A percentile compares a stretch with the other conserved stretches of the same genome.
These are phyloP conservation scores for Persicaria maculosa DNA, from an alignment of 148 eudicot genomes.

Conservation along the genomic window DNA sequence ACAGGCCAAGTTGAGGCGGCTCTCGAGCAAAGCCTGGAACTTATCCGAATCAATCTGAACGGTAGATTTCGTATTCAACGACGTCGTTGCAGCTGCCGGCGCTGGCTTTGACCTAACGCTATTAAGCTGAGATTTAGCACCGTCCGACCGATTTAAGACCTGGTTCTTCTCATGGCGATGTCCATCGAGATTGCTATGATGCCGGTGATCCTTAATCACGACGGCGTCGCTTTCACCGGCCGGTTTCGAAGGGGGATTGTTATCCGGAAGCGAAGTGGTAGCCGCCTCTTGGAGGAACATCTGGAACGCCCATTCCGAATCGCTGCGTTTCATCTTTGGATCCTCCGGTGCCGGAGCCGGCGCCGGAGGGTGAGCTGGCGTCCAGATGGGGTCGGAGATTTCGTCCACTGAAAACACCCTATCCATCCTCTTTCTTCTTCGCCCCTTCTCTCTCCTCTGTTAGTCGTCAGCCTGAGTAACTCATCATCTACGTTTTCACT, in stretches of 20 bases:
- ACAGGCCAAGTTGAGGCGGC: slow-evolving; percentile 27
- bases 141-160: background rate
- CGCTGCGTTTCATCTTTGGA: slow-evolving; percentile 16
- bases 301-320: slow-evolving; percentile 14
- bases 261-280: background rate
- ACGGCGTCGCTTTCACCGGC: background rate
- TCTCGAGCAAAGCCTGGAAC: slow-evolving; percentile 21
- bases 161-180: background rate
- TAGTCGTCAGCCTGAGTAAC: too few relatives aligned
- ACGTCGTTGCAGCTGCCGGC: background rate
- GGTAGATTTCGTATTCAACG: slow-evolving; percentile 21
- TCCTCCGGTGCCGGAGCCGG: background rate
- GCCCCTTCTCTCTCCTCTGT: background rate
- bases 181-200: background rate
- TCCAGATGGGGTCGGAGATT: slow-evolving; percentile 73
- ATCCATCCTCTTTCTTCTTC: background rate
- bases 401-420: slow-evolving; percentile 90
- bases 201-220: slow-evolving; percentile 13
- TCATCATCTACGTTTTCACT: too few relatives aligned
- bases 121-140: background rate
- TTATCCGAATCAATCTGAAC: slow-evolving; percentile 45
- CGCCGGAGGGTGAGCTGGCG: slow-evolving; percentile 22
- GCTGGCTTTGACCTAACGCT: background rate
- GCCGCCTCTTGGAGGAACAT: slow-evolving; percentile 16
- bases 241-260: slow-evolving; percentile 2